phyloP scores from a whole-genome alignment of 2,329 filamentous ascomycete genomes.

The Phaeosphaeria sp. region DNA sequence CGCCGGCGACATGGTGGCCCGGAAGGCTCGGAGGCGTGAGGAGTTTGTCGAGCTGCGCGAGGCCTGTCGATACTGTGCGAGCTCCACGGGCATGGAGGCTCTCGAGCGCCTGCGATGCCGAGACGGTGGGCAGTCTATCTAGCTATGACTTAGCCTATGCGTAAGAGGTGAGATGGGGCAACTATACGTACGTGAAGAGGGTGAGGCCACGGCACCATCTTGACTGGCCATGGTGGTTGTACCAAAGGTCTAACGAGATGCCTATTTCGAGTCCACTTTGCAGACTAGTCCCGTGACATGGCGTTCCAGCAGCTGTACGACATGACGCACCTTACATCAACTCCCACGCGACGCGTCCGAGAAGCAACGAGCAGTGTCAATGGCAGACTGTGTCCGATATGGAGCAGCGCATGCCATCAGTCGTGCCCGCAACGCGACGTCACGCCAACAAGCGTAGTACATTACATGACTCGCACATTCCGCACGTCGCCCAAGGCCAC shows the following conservation, averaged over 20 bases:
- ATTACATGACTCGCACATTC: constrained; percentile 30
- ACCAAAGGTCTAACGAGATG: background rate
- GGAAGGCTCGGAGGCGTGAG: constrained; percentile 38
- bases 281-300: constrained; percentile 28
- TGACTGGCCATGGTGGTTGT: constrained; percentile 37
- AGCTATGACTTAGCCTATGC: constrained; percentile 20
- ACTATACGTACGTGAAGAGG: constrained; percentile 47
- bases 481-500: constrained; percentile 2
- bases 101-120: constrained; percentile 74
- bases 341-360: constrained; percentile 8
- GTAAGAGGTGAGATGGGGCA: background rate
- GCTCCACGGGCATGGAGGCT: constrained; percentile 61
- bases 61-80: constrained; percentile 56
- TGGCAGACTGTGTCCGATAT: background rate
- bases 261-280: background rate
- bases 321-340: constrained; percentile 25
- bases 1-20: constrained; percentile 47
- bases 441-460: constrained; percentile 25
- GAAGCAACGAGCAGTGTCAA: constrained; percentile 1
- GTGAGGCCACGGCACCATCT: constrained; percentile 31
- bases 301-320: constrained; percentile 2
- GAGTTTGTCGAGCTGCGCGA: constrained; percentile 55
- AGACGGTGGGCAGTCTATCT: constrained; percentile 81
- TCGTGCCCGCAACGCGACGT: constrained; percentile 24
- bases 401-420: background rate